These are phyloP conservation scores for Kluyveromyces sp. DNA, from an alignment of 1,139 yeast species.

Conservation along the genomic window DNA sequence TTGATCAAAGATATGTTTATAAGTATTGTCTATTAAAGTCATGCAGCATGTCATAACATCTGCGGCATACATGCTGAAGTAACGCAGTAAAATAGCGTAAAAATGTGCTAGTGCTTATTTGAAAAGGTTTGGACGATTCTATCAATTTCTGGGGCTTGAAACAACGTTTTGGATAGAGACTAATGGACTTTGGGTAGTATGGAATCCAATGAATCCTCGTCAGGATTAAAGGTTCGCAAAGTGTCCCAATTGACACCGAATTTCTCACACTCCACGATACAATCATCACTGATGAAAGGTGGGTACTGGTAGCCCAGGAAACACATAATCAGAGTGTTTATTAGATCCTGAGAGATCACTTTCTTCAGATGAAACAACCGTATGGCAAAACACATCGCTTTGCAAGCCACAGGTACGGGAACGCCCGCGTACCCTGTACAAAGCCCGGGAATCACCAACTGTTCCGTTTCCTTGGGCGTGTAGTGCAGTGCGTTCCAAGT, in stretches of 20 bases:
- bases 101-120: too few species aligned
- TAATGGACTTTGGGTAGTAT: slow-evolving; percentile 12
- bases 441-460: slow-evolving; percentile 42
- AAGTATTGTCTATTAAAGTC: too few species aligned
- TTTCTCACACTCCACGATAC: slow-evolving; percentile 17
- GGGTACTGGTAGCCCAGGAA: slow-evolving; percentile 21
- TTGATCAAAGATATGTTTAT: too few species aligned
- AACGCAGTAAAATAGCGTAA: too few species aligned
- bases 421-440: slow-evolving; percentile 48
- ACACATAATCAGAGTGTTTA: slow-evolving; percentile 24
- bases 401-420: slow-evolving; percentile 32
- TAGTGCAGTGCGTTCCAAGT: slow-evolving; percentile 38
- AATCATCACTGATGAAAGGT: slow-evolving; percentile 19
- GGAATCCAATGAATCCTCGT: slow-evolving; percentile 14
- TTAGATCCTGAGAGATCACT: slow-evolving; percentile 19
- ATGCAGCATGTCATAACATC: too few species aligned
- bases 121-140: too few species aligned
- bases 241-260: slow-evolving; percentile 17
- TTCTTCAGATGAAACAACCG: slow-evolving; percentile 17
- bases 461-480: slow-evolving; percentile 23
- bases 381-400: slow-evolving; percentile 29
- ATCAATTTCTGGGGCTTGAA: too few species aligned
- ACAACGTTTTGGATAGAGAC: too few species aligned
- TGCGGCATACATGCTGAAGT: too few species aligned
- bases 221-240: slow-evolving; percentile 17